A percentile compares a stretch with the other conserved stretches of the same genome.
phyloP scores from a whole-genome alignment of 345 rosid species.

The Euclidium syriacum region DNA sequence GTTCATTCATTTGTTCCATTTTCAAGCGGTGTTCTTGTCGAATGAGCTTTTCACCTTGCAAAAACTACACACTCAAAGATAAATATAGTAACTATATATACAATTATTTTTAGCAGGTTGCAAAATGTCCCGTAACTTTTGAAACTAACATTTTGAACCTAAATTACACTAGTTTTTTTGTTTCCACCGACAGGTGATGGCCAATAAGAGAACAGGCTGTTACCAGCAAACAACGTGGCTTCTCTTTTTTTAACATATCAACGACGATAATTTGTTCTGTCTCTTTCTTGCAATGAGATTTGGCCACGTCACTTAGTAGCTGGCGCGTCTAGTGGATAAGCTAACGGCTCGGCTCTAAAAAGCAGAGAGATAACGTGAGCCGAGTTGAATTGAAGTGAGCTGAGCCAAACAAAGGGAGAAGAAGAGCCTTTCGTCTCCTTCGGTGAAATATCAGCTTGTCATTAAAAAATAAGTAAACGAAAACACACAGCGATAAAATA shows the following conservation, averaged over 20 bases:
- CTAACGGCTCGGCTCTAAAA: conserved; percentile 5
- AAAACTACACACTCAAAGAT: too few species aligned
- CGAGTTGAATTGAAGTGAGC: neutral
- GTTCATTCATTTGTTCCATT: too few species aligned
- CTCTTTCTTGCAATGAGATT: conserved; percentile 5
- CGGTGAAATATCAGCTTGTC: conserved; percentile 31
- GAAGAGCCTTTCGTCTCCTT: conserved; percentile 30
- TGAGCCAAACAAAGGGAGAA: neutral
- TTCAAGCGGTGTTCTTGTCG: too few species aligned
- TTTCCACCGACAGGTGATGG: conserved; percentile 22
- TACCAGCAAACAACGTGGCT: conserved; percentile 20
- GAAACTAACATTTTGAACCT: neutral
- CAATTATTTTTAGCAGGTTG: too few species aligned
- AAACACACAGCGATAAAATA: conserved; percentile 26
- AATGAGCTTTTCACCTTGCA: too few species aligned
- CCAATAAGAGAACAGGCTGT: conserved; percentile 16
- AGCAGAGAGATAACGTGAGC: neutral
- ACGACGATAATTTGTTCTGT: conserved; percentile 5
- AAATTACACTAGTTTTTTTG: neutral
- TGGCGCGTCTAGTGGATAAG: neutral
- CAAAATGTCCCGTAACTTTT: neutral
- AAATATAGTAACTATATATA: too few species aligned
- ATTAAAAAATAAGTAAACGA: neutral
- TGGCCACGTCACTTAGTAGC: conserved; percentile 14
- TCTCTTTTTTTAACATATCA: neutral